Evolutionary conservation across 257 asterid species (phyloP), one percentile per base, ranked within the genome.

Genomic region (Nyctanthes arbortristis): DNA sequence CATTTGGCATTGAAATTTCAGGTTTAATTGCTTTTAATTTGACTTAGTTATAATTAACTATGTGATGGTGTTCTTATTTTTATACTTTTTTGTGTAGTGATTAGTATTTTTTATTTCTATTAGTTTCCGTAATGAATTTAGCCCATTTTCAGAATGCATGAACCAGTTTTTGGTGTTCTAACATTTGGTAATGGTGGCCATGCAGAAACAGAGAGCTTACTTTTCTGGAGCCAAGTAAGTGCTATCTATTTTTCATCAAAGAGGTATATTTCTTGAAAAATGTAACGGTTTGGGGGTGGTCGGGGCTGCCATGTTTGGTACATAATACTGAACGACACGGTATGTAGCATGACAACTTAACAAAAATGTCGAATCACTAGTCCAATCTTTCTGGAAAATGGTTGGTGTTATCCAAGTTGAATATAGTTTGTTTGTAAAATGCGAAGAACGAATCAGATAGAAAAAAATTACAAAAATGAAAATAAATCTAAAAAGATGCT

Each of bases 1-100:
- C 90, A 82, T 80, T 80, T 85, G 90, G 90, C 86, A 54, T 10
- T 68, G 34, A 12, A 22, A 9, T 34, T 49, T 14, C 68, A 25
- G 45, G 25, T 73, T 69, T n/a, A 61, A 30, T 72, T 43, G 36
- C 65, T 61, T 12, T 31, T 40, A 20, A 37, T 25, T 34, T 49
- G 13, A 32, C 18, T 36, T 16, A 57, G 47, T 6, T 45, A 45
- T 66, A 57, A 27, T 70, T 62, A 24, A 60, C 75, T 18, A 67
- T 22, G 43, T 36, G 10, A 8, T 24, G n/a, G n/a, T 52, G 59
- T 14, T 28, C 45, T 45, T 72, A 12, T 29, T 64, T 52, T 30
- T 29, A 33, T 61, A 27, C 14, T n/a, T 10, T 6, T 25, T 25
- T 14, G 22, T 37, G 6, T 13, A 11, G 18, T 65, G n/a, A n/a